Conservation (phyloP, 116 monocot genomes). For the Thalassia testudinum region DNA sequence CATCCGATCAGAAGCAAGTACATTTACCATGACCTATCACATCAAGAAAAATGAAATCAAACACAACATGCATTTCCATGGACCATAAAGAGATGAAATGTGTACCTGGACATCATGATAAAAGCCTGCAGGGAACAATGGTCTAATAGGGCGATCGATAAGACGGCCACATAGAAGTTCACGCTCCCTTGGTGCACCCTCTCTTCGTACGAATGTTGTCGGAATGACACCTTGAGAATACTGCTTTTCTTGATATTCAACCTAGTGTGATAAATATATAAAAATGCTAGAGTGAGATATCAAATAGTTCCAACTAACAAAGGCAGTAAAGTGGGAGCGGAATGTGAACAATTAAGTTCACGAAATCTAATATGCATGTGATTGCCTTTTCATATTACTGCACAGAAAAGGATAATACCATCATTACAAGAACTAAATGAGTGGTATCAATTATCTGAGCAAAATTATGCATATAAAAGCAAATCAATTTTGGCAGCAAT, state of each 20-base stretch:
- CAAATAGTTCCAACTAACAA: too few relatives aligned
- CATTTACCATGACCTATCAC: constrained; percentile 58
- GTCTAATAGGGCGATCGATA: constrained; percentile 88
- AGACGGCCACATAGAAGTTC: constrained; percentile 96
- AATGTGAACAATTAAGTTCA: too few relatives aligned
- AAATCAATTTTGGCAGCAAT: too few relatives aligned
- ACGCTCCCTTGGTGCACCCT: constrained; percentile 93
- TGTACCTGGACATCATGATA: constrained; percentile 95
- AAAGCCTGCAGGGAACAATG: constrained; percentile 84
- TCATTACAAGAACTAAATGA: too few relatives aligned
- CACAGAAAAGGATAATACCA: too few relatives aligned
- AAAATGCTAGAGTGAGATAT: too few relatives aligned
- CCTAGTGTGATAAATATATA: constrained; percentile 17
- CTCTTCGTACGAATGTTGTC: constrained; percentile 87
- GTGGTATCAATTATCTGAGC: too few relatives aligned
- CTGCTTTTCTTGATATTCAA: constrained; percentile 98
- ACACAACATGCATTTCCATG: background rate
- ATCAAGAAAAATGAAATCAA: background rate
- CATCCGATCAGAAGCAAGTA: constrained; percentile 86
- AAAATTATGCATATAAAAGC: too few relatives aligned
- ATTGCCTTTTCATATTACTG: too few relatives aligned
- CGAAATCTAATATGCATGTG: too few relatives aligned
- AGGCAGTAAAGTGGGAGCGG: too few relatives aligned
- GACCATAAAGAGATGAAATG: background rate
- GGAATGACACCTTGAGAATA: constrained; percentile 92